Evolutionary conservation across 2,329 filamentous ascomycete species (phyloP), one percentile per base, ranked within the genome.

Genomic region (Boeremia exigua): DNA sequence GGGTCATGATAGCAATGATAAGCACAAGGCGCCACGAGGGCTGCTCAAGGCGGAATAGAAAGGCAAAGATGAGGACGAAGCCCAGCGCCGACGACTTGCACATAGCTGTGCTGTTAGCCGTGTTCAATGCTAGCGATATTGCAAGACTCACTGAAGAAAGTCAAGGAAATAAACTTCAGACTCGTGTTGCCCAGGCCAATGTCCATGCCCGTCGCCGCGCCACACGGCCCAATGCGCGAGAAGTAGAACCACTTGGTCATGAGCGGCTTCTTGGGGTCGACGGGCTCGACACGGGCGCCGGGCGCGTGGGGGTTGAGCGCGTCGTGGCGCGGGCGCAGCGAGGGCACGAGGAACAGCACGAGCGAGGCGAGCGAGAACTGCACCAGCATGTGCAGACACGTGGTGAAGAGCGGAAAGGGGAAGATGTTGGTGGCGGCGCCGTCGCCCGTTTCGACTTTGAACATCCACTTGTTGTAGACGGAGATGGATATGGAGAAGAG

Each of bases 381-480:
- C 45, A 99, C 92, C 19, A 75, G 80, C 93, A 98, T 98, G 79
- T 99, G 95, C 74, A 95, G 82, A 61, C 91, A 91, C 3, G 95
- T 99, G 10, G 93, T 96, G 77, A 98, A 98, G 45, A 99, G 84
- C 34, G 95, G 95, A 70, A 95, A 98, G 47, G 91, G 88, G 74
- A 99, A 99, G 77, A 97, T 89, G 64, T 75, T 72, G 51, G 70
- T 56, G 8, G 70, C 55, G 52, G 73, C 61, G 49, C 73, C 72
- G 57, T 74, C 73, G 45, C 62, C 72, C 48, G 68, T 69, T 17
- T 74, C 72, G 46, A 89, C 84, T 59, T 88, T 84, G 78, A 99
- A 98, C 94, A 99, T 98, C 95, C 95, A 98, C 80, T 97, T 98
- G 84, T 99, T 99, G 82, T 98, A 99, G 89, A 75, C 71, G 38